Evolutionary conservation across 2,329 filamentous ascomycete species (phyloP), one percentile per base, ranked within the genome.

Genomic region (Microdochium bolleyi): DNA sequence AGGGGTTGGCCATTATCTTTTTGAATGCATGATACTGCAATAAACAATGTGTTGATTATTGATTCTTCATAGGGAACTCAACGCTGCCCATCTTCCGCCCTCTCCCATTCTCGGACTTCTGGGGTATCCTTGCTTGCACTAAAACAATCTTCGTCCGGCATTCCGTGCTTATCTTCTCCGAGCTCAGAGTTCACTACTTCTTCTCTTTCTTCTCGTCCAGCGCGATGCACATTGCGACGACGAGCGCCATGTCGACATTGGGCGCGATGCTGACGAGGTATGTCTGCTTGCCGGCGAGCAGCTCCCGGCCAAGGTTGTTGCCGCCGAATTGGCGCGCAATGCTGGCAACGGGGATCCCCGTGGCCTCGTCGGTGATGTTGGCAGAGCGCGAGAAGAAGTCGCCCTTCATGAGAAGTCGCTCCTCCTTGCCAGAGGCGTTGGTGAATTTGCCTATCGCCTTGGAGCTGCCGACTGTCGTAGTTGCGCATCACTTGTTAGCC

Each of bases 191-290:
- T 13, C 22, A 46, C 49, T 54, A 51, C 7, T 50, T 53, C 52
- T 80, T 74, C 49, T 82, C 79, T 53, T 84, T 79, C 70, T 77
- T 78, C 74, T 88, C 84, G 57, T 88, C 85, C 55, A 88, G 69
- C 55, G 79, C 83, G 51, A 89, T 82, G 62, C 83, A 88, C 61
- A 88, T 70, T 11, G 84, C 85, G 0, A 75, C 80, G 57, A 88
- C 78, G 49, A 88, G 61, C 3, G 82, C 78, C 67, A 86, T 75
- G 61, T 89, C 85, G 7, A 87, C 80, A 16, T 79, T 79, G 0
- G 84, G 82, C 1, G 83, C 83, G 5, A 88, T 75, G 1, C 74
- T 74, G 4, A 89, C 73, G 1, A 73, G 77, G 58, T 89, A 89
- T 3, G 83, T 85, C 68, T 88, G 83, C 68, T 84, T 76, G 10